phyloP scores from a whole-genome alignment of 2,329 filamentous ascomycete genomes.

The Neofusicoccum sp. region DNA sequence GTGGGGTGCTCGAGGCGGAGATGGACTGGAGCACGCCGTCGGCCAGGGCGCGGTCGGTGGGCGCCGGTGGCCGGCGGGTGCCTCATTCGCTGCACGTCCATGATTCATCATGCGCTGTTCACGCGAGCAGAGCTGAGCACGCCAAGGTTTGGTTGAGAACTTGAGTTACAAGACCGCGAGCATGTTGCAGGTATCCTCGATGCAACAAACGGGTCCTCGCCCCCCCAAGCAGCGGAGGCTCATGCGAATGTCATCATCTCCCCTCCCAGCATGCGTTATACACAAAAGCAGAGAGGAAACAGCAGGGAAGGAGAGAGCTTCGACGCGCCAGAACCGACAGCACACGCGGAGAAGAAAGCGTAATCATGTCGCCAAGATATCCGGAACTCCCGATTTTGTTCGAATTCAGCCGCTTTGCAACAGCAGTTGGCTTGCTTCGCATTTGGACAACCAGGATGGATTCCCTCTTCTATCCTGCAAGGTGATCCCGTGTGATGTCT shows the following conservation, averaged over 20 bases:
- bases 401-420: slow-evolving; percentile 16
- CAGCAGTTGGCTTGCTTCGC: slow-evolving; percentile 40
- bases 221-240: slow-evolving; percentile 23
- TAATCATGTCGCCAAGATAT: slow-evolving; percentile 43
- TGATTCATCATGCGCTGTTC: not conserved
- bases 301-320: slow-evolving; percentile 15
- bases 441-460: slow-evolving; percentile 32
- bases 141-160: not conserved
- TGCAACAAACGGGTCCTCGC: slow-evolving; percentile 42
- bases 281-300: slow-evolving; percentile 22
- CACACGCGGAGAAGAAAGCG: slow-evolving; percentile 38
- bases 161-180: slow-evolving; percentile 32
- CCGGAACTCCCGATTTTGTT: slow-evolving; percentile 42
- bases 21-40: slow-evolving; percentile 1
- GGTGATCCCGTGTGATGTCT: slow-evolving; percentile 35
- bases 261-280: slow-evolving; percentile 43
- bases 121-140: not conserved
- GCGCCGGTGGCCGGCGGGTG: slow-evolving; percentile 5
- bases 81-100: not conserved
- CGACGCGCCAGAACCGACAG: slow-evolving; percentile 35
- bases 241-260: slow-evolving; percentile 42
- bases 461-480: slow-evolving; percentile 45
- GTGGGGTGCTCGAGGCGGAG: slow-evolving; percentile 11
- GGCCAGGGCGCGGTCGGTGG: not conserved
- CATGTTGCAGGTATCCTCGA: slow-evolving; percentile 48